Percentiles rank a stretch among this genome's conserved stretches.
phyloP scores from a whole-genome alignment of 1,284 basidiomycete species.

The Austropuccinia psidii region DNA sequence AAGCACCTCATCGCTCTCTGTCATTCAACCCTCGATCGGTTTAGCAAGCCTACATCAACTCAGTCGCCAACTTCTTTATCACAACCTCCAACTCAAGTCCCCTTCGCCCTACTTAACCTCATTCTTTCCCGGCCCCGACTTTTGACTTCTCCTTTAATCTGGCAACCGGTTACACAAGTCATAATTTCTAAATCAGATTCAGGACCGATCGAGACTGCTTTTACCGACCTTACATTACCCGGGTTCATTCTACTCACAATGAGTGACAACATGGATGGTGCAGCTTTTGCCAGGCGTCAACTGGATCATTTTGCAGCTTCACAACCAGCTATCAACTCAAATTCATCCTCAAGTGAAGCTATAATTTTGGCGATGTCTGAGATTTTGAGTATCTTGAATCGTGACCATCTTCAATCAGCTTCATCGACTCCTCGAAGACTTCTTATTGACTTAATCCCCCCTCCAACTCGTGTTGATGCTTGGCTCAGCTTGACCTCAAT shows the following conservation, averaged over 20 bases:
- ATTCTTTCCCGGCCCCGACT: slow-evolving; percentile 22
- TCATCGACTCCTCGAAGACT: neutral
- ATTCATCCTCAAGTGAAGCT: neutral
- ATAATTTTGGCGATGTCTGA: slow-evolving; percentile 8
- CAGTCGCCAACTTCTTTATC: neutral
- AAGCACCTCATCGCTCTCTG: neutral
- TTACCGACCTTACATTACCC: slow-evolving; percentile 6
- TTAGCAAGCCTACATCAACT: neutral
- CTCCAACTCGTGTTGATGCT: slow-evolving; percentile 21
- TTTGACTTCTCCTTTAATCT: neutral
- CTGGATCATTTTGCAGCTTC: slow-evolving; percentile 5
- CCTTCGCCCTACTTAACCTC: neutral
- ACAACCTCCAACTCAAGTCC: neutral
- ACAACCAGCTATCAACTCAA: neutral
- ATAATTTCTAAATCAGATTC: neutral
- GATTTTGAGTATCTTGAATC: slow-evolving; percentile 5
- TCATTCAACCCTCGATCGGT: neutral
- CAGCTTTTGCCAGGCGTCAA: slow-evolving; percentile 21
- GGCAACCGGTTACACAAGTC: slow-evolving; percentile 8
- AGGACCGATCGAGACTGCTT: neutral
- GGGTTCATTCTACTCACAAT: slow-evolving; percentile 29
- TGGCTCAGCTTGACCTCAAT: slow-evolving; percentile 33
- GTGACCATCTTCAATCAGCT: neutral
- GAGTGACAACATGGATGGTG: slow-evolving; percentile 7
- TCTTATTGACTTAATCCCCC: neutral